phyloP scores from a whole-genome alignment of 306 rosid species.

The Rubus parviflorus region DNA sequence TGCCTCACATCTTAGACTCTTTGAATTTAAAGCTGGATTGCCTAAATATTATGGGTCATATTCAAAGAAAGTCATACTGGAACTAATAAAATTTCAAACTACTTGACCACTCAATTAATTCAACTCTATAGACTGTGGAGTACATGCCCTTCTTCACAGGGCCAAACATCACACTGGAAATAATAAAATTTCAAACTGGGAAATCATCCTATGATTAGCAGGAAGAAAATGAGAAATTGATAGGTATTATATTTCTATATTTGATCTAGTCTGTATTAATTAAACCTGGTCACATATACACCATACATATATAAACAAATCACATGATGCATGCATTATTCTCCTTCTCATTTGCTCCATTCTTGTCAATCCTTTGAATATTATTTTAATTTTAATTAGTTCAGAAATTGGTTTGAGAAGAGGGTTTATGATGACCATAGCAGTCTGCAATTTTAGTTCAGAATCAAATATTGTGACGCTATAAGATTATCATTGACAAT shows the following conservation, averaged over 20 bases:
- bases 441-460: background rate
- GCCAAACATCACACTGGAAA: background rate
- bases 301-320: background rate
- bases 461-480: background rate
- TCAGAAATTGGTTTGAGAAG: background rate
- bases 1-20: slow-evolving; percentile 27
- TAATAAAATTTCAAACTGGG: background rate
- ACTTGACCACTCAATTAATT: background rate
- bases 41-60: background rate
- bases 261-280: no score
- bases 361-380: background rate
- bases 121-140: background rate
- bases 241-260: background rate
- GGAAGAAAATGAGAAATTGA: background rate
- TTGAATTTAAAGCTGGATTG: background rate
- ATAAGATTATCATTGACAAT: no score
- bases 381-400: background rate
- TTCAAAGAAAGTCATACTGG: slow-evolving; percentile 5
- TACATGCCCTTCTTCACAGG: background rate
- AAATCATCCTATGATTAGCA: background rate
- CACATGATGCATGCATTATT: background rate
- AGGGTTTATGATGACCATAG: background rate
- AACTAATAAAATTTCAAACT: no score
- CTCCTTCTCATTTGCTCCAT: background rate
- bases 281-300: background rate